Conservation (phyloP, 176 grass and related monocot genomes). For the Saccharum spontaneum region DNA sequence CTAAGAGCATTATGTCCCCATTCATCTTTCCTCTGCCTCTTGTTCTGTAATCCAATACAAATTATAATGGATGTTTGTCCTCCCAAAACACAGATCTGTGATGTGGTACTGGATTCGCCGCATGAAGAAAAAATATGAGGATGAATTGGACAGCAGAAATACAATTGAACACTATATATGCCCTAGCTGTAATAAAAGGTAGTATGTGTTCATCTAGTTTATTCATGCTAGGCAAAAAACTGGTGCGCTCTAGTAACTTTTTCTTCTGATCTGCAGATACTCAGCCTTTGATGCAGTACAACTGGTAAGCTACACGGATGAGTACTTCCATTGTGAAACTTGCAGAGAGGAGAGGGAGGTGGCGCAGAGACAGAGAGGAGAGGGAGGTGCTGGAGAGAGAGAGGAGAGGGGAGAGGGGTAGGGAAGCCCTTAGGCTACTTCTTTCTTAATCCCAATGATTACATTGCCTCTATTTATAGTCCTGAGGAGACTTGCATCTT, state of each 20-base stretch:
- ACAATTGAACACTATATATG: slow-evolving; percentile 95
- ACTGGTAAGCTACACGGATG: slow-evolving; percentile 76
- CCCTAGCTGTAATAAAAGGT: slow-evolving; percentile 90
- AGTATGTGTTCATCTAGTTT: slow-evolving; percentile 24
- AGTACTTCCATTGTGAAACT: slow-evolving; percentile 94
- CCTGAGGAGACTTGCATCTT: no score
- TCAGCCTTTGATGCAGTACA: slow-evolving; percentile 94
- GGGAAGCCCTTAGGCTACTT: no score
- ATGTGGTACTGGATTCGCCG: slow-evolving; percentile 93
- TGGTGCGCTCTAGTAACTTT: background rate
- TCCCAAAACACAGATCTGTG: slow-evolving; percentile 65
- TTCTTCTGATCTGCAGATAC: slow-evolving; percentile 59
- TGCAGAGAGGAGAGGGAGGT: slow-evolving; percentile 22
- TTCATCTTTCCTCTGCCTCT: slow-evolving; percentile 18
- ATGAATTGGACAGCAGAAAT: slow-evolving; percentile 97
- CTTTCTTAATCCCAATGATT: no score
- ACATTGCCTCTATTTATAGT: no score
- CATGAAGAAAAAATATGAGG: slow-evolving; percentile 98
- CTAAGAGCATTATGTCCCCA: background rate
- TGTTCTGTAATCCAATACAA: slow-evolving; percentile 3
- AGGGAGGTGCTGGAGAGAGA: no score
- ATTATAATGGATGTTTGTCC: slow-evolving; percentile 17
- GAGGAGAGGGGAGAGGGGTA: no score
- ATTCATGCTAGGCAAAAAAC: slow-evolving; percentile 1
- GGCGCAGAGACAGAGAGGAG: no score